Percentiles rank a stretch among this genome's conserved stretches.
Conservation (phyloP, 2,329 filamentous ascomycete species). For the Trichocomaceae sp. region DNA sequence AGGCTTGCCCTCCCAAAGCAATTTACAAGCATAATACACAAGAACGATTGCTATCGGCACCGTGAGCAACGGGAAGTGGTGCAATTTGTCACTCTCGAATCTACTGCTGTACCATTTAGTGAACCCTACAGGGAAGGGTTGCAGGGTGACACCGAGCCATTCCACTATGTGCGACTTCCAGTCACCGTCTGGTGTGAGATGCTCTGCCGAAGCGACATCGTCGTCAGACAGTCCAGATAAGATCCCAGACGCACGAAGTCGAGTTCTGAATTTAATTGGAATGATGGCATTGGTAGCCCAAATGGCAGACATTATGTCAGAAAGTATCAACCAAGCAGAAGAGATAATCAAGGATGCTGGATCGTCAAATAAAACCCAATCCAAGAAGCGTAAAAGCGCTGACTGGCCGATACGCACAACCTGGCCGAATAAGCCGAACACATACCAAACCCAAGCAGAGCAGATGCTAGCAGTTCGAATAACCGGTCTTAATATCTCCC, state of each 20-base stretch:
- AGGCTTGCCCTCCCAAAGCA: conserved; percentile 4
- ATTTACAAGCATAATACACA: background rate
- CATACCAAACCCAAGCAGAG: background rate
- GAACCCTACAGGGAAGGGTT: background rate
- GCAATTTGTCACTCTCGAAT: conserved; percentile 4
- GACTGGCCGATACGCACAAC: background rate
- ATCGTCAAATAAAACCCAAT: background rate
- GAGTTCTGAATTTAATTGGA: background rate
- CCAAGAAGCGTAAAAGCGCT: background rate
- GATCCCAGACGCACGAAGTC: background rate
- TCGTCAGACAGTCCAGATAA: background rate
- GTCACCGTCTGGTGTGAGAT: background rate
- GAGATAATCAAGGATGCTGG: background rate
- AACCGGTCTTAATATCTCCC: background rate
- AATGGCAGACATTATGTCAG: background rate
- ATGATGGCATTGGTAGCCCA: conserved; percentile 3
- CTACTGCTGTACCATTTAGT: conserved; percentile 4
- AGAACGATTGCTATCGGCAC: background rate
- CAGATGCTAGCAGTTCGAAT: background rate
- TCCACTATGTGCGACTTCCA: background rate
- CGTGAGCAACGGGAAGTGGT: conserved; percentile 4
- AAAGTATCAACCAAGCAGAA: background rate
- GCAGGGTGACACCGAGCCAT: background rate
- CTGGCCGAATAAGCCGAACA: background rate
- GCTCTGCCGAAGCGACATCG: background rate